These are phyloP conservation scores for Entomortierella beljakovae DNA, from an alignment of 192 early-diverging fungal species.

Conservation along the genomic window DNA sequence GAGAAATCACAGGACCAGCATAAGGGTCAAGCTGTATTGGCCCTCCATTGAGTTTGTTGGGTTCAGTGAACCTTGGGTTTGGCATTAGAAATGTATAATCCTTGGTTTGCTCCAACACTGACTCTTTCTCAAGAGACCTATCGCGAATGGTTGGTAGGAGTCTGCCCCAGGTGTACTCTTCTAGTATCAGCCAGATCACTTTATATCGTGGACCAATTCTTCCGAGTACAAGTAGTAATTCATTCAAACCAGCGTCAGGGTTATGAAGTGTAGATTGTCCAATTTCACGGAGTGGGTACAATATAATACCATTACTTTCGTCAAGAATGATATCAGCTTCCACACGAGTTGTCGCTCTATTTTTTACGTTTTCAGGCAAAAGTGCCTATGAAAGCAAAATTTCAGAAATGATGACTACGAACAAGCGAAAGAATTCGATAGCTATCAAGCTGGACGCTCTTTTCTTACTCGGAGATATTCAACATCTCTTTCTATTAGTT, in stretches of 20 bases:
- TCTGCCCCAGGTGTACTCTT: conserved; percentile 19
- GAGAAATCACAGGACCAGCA: conserved; percentile 15
- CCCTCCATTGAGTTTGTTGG: background rate
- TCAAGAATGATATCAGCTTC: conserved; percentile 38
- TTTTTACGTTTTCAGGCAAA: background rate
- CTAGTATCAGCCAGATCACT: conserved; percentile 24
- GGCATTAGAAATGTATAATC: background rate
- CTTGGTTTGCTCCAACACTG: background rate
- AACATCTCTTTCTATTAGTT: conserved; percentile 31
- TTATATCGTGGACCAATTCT: conserved; percentile 36
- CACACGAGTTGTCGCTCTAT: background rate
- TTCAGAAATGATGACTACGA: too few relatives aligned
- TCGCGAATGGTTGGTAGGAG: too few relatives aligned
- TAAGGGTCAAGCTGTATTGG: conserved; percentile 20
- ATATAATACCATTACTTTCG: conserved; percentile 14
- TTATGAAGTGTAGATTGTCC: conserved; percentile 14
- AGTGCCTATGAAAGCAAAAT: background rate
- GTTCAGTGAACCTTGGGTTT: background rate
- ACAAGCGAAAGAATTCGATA: too few relatives aligned
- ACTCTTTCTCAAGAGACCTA: background rate
- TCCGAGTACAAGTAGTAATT: conserved; percentile 2
- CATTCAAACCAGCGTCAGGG: conserved; percentile 25
- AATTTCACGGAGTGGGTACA: conserved; percentile 29
- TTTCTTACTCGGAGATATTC: conserved; percentile 28
- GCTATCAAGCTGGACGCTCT: too few relatives aligned